Base-by-base conservation (phyloP, 257 asterid genomes). In the Vinca minor region DNA sequence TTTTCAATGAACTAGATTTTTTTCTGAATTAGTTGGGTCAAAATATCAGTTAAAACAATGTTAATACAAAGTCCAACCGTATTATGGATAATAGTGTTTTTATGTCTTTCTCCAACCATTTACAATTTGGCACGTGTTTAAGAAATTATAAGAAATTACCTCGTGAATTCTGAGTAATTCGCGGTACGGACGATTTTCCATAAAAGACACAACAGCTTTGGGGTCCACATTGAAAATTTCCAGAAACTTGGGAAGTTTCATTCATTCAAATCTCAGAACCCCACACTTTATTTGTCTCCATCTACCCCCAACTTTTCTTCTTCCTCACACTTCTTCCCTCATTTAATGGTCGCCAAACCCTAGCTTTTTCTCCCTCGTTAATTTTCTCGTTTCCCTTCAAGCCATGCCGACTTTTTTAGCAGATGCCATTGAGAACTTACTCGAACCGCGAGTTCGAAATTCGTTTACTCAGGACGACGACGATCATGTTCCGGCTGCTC, bases 361-460 rank as follows among this genome's bases (percentile, higher is more conserved):
- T 59, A 29, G 25, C 15, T 28, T 34, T 34, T 18, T 21, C 41
- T 28, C 8, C 32, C 11, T 31, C 38, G 8, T 38, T 23, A 21
- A 11, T 36, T 26, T 31, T 41, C 47, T 41, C 53, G 4, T 1
- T 3, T 3, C n/a, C 17, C 21, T 18, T 29, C 21, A 10, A 59
- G 61, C 20, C 36, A 86, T 89, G 80, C 87, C 97, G 56, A 83
- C 90, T 35, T 82, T 76, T 50, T 78, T 90, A 4, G 63, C 83
- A 3, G 69, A 83, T 14, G 79, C 81, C 8, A 70, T 87, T 1
- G 83, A 85, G 46, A 85, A 76, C 66, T 71, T 82, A 8, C 76
- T 89, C 66, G 88, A 89, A 46, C 84, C 88, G 8, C 70, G 80
- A 38, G 79, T 71, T 54, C 81, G 75, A 25, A 69, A 70, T 68